phyloP scores from a whole-genome alignment of 164 flowering plant genomes.

The Taxillus chinensis region DNA sequence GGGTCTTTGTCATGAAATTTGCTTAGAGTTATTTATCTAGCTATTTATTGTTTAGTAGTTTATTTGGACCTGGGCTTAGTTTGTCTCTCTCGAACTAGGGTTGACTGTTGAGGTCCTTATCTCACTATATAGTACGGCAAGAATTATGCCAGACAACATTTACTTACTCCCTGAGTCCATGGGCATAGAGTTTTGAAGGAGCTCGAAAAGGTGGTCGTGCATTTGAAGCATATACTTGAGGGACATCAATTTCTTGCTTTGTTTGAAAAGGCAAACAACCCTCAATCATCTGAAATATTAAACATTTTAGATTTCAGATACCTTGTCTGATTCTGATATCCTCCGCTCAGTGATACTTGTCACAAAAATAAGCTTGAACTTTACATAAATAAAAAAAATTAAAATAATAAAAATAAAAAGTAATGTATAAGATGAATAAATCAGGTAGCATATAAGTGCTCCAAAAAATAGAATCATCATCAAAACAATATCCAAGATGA shows the following conservation, averaged over 20 bases:
- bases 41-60: too few species aligned
- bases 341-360: neutral
- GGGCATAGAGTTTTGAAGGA: slow-evolving; percentile 59
- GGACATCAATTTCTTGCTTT: slow-evolving; percentile 55
- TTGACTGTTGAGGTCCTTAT: neutral
- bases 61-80: too few species aligned
- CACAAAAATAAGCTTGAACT: neutral
- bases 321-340: slow-evolving; percentile 1
- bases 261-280: slow-evolving; percentile 67
- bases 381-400: neutral
- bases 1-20: too few species aligned
- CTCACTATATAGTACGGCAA: neutral
- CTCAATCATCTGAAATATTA: slow-evolving; percentile 76
- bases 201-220: slow-evolving; percentile 85
- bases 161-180: slow-evolving; percentile 76
- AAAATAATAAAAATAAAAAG: neutral
- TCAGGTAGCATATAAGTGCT: neutral
- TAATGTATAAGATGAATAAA: neutral
- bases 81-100: neutral
- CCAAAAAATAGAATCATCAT: neutral
- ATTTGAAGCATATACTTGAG: slow-evolving; percentile 52
- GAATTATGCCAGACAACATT: neutral
- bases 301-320: slow-evolving; percentile 7
- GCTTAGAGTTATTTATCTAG: too few species aligned
- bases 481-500: neutral